Conservation (phyloP, 208 protist species). For the Leishmania major region DNA sequence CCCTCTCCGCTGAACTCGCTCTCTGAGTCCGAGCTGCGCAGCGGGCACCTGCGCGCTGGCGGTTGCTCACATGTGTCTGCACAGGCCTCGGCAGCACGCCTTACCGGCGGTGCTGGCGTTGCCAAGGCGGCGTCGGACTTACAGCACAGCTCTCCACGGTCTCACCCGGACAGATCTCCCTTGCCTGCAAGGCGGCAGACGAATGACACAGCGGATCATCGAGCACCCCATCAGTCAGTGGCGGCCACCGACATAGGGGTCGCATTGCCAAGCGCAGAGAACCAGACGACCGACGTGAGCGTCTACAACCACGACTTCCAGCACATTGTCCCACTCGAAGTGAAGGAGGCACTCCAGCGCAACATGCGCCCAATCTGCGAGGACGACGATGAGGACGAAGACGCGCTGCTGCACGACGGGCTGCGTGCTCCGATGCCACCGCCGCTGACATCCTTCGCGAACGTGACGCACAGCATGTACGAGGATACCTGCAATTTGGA, state of each 20-base stretch:
- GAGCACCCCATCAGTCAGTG: background rate
- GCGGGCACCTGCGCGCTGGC: constrained; percentile 20
- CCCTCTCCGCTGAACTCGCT: constrained; percentile 24
- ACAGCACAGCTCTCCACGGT: background rate
- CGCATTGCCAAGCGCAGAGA: background rate
- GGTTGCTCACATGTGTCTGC: background rate
- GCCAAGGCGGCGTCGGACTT: background rate
- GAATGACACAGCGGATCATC: background rate
- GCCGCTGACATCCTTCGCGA: constrained; percentile 5
- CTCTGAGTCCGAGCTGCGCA: constrained; percentile 30
- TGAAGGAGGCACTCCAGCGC: constrained; percentile 37
- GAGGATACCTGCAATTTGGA: background rate
- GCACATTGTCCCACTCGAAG: constrained; percentile 36
- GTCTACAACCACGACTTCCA: constrained; percentile 51
- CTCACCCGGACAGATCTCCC: no score
- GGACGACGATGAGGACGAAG: constrained; percentile 35
- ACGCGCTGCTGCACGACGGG: constrained; percentile 15
- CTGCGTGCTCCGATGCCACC: constrained; percentile 1
- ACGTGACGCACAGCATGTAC: background rate
- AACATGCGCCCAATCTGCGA: constrained; percentile 33
- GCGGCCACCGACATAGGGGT: background rate
- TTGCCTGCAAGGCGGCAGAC: background rate
- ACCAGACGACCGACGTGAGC: constrained; percentile 14
- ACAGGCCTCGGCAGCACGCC: background rate
- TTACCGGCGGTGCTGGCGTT: background rate